Percentiles rank a stretch among this genome's conserved stretches.
Evolutionary conservation across 1,284 basidiomycete genomes (phyloP).

Genomic region (Leccinum angustisporum): DNA sequence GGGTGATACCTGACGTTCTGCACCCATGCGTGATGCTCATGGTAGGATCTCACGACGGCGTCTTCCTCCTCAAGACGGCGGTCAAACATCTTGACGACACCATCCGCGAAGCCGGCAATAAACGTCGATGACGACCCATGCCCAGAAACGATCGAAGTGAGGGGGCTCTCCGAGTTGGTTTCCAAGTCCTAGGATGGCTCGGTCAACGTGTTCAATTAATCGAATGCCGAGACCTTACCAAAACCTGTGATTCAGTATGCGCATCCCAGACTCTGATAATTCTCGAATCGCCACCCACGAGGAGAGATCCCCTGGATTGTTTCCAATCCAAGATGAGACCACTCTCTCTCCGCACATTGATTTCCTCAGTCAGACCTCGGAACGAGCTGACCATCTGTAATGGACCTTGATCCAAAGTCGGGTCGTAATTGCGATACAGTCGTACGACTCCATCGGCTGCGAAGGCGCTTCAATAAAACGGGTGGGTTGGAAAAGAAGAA

Average conservation of each 20-base stretch:
- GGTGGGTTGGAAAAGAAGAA: neutral
- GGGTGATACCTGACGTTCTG: constrained; percentile 90
- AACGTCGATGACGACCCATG: constrained; percentile 79
- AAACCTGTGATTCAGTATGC: constrained; percentile 80
- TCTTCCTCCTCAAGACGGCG: constrained; percentile 83
- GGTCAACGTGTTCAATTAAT: neutral
- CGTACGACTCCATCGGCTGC: constrained; percentile 90
- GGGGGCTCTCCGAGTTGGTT: constrained; percentile 87
- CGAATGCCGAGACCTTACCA: constrained; percentile 48
- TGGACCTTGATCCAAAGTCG: constrained; percentile 59
- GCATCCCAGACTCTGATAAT: constrained; percentile 96
- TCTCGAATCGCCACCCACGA: constrained; percentile 90
- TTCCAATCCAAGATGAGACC: constrained; percentile 95
- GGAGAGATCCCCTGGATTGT: constrained; percentile 80
- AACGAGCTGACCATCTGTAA: constrained; percentile 92
- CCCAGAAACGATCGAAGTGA: constrained; percentile 86
- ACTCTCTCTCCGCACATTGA: constrained; percentile 70
- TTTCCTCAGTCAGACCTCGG: constrained; percentile 82
- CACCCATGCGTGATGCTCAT: constrained; percentile 88
- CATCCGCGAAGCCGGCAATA: constrained; percentile 92
- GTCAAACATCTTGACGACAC: constrained; percentile 89
- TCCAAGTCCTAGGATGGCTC: constrained; percentile 66
- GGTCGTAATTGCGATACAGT: constrained; percentile 88
- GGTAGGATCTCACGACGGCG: constrained; percentile 81
- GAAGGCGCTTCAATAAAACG: constrained; percentile 5